These are phyloP conservation scores for Zopfia rhizophila DNA, from an alignment of 2,329 filamentous ascomycete species.

Conservation along the genomic window DNA sequence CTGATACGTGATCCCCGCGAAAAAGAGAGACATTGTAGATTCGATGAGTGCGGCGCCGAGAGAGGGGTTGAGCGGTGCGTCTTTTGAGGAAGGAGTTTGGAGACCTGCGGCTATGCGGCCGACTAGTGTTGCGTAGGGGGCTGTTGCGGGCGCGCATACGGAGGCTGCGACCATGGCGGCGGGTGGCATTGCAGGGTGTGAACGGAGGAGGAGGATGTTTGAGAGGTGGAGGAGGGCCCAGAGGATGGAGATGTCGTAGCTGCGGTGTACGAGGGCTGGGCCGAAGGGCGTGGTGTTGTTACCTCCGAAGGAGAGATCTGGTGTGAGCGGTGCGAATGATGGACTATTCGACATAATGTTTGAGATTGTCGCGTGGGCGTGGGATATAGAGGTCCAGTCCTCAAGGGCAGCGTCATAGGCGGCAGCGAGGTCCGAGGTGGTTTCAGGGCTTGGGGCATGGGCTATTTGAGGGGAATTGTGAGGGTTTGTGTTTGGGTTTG, in stretches of 20 bases:
- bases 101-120: slow-evolving; percentile 83
- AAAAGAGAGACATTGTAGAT: slow-evolving; percentile 83
- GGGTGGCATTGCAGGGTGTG: slow-evolving; percentile 90
- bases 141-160: slow-evolving; percentile 78
- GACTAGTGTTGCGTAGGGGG: slow-evolving; percentile 75
- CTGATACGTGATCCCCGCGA: slow-evolving; percentile 83
- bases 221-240: slow-evolving; percentile 91
- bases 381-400: slow-evolving; percentile 81
- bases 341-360: slow-evolving; percentile 69
- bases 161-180: slow-evolving; percentile 88
- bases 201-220: slow-evolving; percentile 81
- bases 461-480: slow-evolving; percentile 17
- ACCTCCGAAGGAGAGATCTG: slow-evolving; percentile 71
- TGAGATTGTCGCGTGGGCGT: slow-evolving; percentile 75
- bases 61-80: slow-evolving; percentile 74
- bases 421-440: slow-evolving; percentile 65
- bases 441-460: slow-evolving; percentile 43
- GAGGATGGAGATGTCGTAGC: slow-evolving; percentile 85
- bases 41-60: slow-evolving; percentile 86
- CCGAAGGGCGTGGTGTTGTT: slow-evolving; percentile 77
- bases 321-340: slow-evolving; percentile 78
- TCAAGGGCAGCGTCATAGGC: slow-evolving; percentile 75
- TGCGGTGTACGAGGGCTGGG: slow-evolving; percentile 80
- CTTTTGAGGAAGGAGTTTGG: slow-evolving; percentile 50
- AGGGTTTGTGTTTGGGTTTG: slow-evolving; percentile 34